Evolutionary conservation across 108 stramenopile species (phyloP), one percentile per base, ranked within the genome.

Genomic region (Chaetoceros tenuissimus): DNA sequence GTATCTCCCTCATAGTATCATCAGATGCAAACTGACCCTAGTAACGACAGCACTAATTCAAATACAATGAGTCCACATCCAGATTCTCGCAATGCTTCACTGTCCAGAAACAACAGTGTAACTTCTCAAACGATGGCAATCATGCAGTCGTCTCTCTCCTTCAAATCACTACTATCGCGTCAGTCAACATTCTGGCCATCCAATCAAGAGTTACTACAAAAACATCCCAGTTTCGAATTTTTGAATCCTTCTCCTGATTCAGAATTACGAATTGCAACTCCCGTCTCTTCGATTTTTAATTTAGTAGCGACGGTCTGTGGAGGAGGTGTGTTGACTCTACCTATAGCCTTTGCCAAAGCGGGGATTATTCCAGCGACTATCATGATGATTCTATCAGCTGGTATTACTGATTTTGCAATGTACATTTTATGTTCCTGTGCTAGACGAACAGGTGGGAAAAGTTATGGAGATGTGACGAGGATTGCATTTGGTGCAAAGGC

Each of bases 271-370:
- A 63, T 70, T 52, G 82, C 87, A 1, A 53, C 68, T 2, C 21
- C 73, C 2, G 43, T 78, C 17, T 63, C 76, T 27, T 84, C 86
- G 10, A 78, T 63, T 0, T 87, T 94, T 69, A 90, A 90, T 61
- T 60, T 94, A 0, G 76, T 87, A 28, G 89, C 93, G 22, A 83
- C 93, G 24, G 72, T 82, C 24, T 49, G 74, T 34, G 81, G 81
- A 1, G 81, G 81, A 22, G 78, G 74, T 21, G 70, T 74, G 7
- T 72, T 82, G 26, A 73, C 74, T 13, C 46, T 82, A 2, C 81
- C 81, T 21, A 77, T 77, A 27, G 78, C 71, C 0, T 79, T 75
- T 46, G 51, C 59, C 49, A 71, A 64, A 46, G 64, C 64, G 17
- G 80, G 80, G 1, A 51, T 81, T 34, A 27, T 74, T 27, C 55